These are phyloP conservation scores for Fusarium sp. DNA, from an alignment of 2,329 filamentous ascomycete species.

Conservation along the genomic window DNA sequence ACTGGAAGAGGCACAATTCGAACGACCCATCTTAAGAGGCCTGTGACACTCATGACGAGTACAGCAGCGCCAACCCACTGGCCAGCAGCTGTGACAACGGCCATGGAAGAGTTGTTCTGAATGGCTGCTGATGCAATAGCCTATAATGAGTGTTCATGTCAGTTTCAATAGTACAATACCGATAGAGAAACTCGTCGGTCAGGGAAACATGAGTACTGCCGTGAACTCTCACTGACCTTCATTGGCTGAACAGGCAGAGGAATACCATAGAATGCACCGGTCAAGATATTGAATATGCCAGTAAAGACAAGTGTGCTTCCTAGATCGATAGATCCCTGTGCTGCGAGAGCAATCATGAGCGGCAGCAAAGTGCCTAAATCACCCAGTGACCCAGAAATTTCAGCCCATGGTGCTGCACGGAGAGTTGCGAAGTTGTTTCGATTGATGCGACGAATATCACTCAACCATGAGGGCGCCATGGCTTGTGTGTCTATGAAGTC, in stretches of 20 bases:
- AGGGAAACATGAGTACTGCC: neutral
- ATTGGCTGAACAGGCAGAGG: conserved; percentile 93
- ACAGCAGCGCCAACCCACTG: conserved; percentile 78
- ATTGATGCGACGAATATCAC: conserved; percentile 50
- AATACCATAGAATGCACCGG: conserved; percentile 85
- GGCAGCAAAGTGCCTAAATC: conserved; percentile 92
- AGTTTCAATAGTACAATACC: neutral
- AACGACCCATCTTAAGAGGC: conserved; percentile 79
- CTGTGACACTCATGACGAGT: conserved; percentile 80
- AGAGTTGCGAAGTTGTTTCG: conserved; percentile 63
- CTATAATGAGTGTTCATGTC: conserved; percentile 48
- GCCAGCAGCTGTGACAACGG: conserved; percentile 82
- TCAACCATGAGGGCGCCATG: conserved; percentile 45
- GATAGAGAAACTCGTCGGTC: neutral
- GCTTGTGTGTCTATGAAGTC: neutral
- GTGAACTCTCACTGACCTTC: conserved; percentile 60
- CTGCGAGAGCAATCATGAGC: conserved; percentile 85
- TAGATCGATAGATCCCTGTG: conserved; percentile 82
- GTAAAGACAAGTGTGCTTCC: conserved; percentile 89
- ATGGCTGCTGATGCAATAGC: conserved; percentile 94
- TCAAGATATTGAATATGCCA: conserved; percentile 86
- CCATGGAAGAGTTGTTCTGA: conserved; percentile 60
- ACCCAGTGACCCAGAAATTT: conserved; percentile 88
- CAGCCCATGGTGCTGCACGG: conserved; percentile 64
- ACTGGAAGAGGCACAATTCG: conserved; percentile 84